A percentile compares a stretch with the other conserved stretches of the same genome.
phyloP scores from a whole-genome alignment of 768 basidiomycete species.

The Gymnopilus junonius region DNA sequence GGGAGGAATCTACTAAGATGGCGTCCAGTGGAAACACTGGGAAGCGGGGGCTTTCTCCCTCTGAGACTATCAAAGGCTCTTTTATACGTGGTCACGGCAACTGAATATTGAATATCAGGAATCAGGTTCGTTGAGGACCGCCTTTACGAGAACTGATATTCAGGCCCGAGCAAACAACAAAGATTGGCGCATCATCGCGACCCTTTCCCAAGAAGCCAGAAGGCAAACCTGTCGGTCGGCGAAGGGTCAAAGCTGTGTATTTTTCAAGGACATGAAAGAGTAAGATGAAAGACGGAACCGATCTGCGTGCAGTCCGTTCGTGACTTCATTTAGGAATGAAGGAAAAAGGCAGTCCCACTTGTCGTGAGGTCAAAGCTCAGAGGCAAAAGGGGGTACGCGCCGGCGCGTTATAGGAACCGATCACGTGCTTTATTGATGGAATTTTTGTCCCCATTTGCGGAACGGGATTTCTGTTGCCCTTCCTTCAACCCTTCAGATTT shows the following conservation, averaged over 20 bases:
- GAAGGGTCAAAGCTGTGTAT: not conserved
- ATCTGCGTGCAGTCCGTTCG: not conserved
- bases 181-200: not conserved
- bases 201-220: not conserved
- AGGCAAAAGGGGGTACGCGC: not conserved
- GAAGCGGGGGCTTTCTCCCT: not conserved
- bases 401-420: not conserved
- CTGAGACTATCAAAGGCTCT: not conserved
- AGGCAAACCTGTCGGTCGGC: not conserved
- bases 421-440: not conserved
- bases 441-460: conserved; percentile 4
- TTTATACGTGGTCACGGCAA: not conserved
- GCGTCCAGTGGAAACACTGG: not conserved
- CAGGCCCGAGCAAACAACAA: not conserved
- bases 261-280: not conserved
- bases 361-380: not conserved
- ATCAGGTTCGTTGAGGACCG: not conserved
- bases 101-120: not conserved
- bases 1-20: not conserved
- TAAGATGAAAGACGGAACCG: not conserved
- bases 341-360: not conserved
- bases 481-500: not conserved
- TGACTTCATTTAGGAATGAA: not conserved
- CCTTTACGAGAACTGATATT: not conserved
- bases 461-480: not conserved